Conservation (phyloP, 164 flowering plant species). For the Buxus sempervirens region DNA sequence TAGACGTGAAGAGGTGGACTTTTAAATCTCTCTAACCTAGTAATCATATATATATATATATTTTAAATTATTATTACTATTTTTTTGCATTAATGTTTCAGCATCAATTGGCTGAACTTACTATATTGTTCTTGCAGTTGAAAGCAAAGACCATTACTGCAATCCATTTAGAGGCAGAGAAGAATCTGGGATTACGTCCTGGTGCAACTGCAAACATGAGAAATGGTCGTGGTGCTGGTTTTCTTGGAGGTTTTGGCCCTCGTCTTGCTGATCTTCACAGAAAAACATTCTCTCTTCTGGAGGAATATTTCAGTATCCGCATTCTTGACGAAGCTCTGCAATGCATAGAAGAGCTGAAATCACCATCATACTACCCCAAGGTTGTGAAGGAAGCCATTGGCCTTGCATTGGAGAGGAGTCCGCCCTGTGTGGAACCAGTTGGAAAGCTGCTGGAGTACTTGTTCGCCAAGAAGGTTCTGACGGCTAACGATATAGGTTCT, state of each 20-base stretch:
- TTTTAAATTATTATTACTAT: too few species aligned
- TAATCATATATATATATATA: too few species aligned
- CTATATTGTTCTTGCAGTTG: slow-evolving; percentile 36
- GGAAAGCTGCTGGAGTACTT: slow-evolving; percentile 58
- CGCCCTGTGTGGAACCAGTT: slow-evolving; percentile 61
- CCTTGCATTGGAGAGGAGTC: slow-evolving; percentile 67
- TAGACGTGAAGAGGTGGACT: slow-evolving; percentile 81
- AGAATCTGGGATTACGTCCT: slow-evolving; percentile 80
- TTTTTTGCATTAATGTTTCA: neutral
- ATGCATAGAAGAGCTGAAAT: slow-evolving; percentile 78
- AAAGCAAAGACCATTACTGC: slow-evolving; percentile 92
- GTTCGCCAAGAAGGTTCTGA: slow-evolving; percentile 46
- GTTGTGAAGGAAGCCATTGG: slow-evolving; percentile 75
- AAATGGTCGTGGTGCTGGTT: slow-evolving; percentile 46
- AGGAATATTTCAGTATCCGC: slow-evolving; percentile 74
- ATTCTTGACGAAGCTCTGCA: slow-evolving; percentile 74
- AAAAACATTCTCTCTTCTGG: slow-evolving; percentile 66
- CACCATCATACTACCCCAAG: slow-evolving; percentile 68
- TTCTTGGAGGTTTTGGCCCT: slow-evolving; percentile 45
- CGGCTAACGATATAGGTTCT: slow-evolving; percentile 45
- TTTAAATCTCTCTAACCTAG: neutral
- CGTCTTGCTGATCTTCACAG: slow-evolving; percentile 48
- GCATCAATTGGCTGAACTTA: neutral
- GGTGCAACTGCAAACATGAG: slow-evolving; percentile 84
- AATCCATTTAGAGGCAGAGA: slow-evolving; percentile 93